These are phyloP conservation scores for Saturnispora serradocipensis DNA, from an alignment of 805 yeast species.

Conservation along the genomic window DNA sequence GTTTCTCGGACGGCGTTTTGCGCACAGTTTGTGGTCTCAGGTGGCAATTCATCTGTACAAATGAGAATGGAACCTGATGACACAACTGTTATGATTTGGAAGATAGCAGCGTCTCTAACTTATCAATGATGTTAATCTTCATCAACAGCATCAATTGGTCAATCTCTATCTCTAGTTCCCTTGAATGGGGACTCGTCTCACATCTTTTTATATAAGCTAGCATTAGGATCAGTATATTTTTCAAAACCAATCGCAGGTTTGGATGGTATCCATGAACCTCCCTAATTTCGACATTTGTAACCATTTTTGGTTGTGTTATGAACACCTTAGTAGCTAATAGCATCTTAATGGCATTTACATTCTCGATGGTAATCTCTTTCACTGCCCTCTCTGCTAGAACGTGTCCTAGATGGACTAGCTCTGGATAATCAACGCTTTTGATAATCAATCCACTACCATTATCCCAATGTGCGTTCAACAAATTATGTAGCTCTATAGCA, in stretches of 20 bases:
- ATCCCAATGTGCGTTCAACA: conserved; percentile 1
- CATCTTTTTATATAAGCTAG: conserved; percentile 17
- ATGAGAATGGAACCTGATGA: neutral
- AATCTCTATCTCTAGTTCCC: conserved; percentile 4
- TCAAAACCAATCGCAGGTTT: conserved; percentile 22
- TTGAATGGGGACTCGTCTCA: neutral
- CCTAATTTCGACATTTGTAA: conserved; percentile 2
- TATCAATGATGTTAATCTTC: conserved; percentile 24
- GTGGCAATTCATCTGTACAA: conserved; percentile 16
- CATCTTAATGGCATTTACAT: conserved; percentile 2
- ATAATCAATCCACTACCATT: conserved; percentile 12
- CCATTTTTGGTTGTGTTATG: conserved; percentile 5
- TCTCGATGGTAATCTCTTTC: neutral
- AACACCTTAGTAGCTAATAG: neutral
- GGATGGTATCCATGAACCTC: conserved; percentile 19
- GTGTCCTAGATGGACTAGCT: conserved; percentile 22
- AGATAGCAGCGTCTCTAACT: conserved; percentile 11
- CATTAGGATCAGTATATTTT: conserved; percentile 22
- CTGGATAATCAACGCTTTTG: conserved; percentile 20
- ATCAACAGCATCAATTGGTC: conserved; percentile 18
- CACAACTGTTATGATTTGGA: neutral
- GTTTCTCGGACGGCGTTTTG: conserved; percentile 52
- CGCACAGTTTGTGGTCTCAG: conserved; percentile 30
- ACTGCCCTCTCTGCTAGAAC: conserved; percentile 12
- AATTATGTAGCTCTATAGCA: conserved; percentile 7